Conservation (phyloP, 306 rosid genomes). For the Pachyrhizus erosus region DNA sequence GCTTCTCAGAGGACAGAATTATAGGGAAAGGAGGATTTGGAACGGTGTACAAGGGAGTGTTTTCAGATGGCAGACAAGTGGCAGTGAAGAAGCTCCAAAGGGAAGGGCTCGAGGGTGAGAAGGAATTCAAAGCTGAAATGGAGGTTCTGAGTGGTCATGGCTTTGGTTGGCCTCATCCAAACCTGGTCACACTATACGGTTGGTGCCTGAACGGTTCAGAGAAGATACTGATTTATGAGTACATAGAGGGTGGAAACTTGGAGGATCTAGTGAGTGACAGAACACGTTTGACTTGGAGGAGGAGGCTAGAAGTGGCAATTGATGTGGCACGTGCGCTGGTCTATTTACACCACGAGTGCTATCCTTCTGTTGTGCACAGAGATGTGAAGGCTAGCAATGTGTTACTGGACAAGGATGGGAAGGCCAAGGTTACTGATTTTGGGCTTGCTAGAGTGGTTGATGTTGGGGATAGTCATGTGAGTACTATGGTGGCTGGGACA, state of each 20-base stretch:
- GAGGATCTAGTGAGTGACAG: slow-evolving; percentile 74
- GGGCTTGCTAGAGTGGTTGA: slow-evolving; percentile 90
- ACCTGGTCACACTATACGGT: slow-evolving; percentile 91
- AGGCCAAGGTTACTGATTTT: slow-evolving; percentile 88
- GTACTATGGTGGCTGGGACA: slow-evolving; percentile 95
- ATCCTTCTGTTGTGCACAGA: slow-evolving; percentile 81
- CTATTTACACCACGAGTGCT: slow-evolving; percentile 87
- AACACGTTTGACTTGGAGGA: slow-evolving; percentile 61
- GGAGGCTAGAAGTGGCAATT: slow-evolving; percentile 69
- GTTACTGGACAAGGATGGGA: slow-evolving; percentile 75
- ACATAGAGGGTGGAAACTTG: slow-evolving; percentile 90
- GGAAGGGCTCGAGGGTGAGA: slow-evolving; percentile 88
- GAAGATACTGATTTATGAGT: slow-evolving; percentile 80
- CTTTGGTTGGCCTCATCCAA: slow-evolving; percentile 92
- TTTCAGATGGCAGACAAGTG: slow-evolving; percentile 77
- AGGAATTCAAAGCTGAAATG: slow-evolving; percentile 93
- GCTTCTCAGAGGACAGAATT: slow-evolving; percentile 79
- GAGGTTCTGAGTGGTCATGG: slow-evolving; percentile 80
- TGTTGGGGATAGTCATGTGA: slow-evolving; percentile 87
- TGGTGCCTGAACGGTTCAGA: slow-evolving; percentile 83
- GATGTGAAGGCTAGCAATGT: slow-evolving; percentile 96
- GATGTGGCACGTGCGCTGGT: slow-evolving; percentile 87
- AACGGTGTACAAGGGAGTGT: slow-evolving; percentile 80
- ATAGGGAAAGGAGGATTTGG: slow-evolving; percentile 96
- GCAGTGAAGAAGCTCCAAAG: slow-evolving; percentile 92